phyloP scores from a whole-genome alignment of 768 basidiomycete species.

The Tremella fuciformis region DNA sequence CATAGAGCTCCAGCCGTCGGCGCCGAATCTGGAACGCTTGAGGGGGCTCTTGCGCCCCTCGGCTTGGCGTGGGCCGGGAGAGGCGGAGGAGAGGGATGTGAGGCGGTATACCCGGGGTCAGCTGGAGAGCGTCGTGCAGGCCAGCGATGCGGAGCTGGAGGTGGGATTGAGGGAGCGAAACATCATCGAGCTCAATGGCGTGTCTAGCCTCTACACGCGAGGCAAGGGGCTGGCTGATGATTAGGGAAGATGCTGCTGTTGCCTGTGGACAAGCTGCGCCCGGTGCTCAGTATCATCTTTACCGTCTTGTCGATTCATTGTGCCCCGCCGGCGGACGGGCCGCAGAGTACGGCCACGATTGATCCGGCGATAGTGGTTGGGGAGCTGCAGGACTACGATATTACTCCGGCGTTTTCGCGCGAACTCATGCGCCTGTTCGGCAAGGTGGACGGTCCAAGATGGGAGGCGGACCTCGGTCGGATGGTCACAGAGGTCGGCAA shows the following conservation, averaged over 20 bases:
- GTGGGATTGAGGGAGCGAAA: conserved; percentile 65
- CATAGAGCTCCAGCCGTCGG: conserved; percentile 72
- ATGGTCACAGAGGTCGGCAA: conserved; percentile 74
- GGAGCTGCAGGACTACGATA: conserved; percentile 63
- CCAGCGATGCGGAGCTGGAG: conserved; percentile 72
- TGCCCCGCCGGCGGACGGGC: not conserved
- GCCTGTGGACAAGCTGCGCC: conserved; percentile 53
- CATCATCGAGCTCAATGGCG: conserved; percentile 71
- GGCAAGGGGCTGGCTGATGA: conserved; percentile 7
- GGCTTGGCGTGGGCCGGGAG: conserved; percentile 63
- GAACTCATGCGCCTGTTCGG: conserved; percentile 87
- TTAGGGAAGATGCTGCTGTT: conserved; percentile 73
- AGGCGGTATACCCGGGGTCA: conserved; percentile 61
- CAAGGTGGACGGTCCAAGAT: conserved; percentile 24
- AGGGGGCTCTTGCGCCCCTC: conserved; percentile 61
- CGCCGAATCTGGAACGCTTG: conserved; percentile 72
- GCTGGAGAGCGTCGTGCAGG: conserved; percentile 67
- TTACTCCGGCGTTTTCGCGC: conserved; percentile 60
- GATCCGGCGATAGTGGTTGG: not conserved
- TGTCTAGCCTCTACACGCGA: conserved; percentile 12
- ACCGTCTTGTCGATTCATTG: conserved; percentile 64
- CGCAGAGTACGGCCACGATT: too few relatives aligned
- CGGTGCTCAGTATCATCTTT: conserved; percentile 68
- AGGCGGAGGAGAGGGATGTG: conserved; percentile 30
- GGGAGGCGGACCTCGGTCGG: conserved; percentile 55